A percentile compares a stretch with the other conserved stretches of the same genome.
Evolutionary conservation across 2,329 filamentous ascomycete species (phyloP).

Genomic region (Lasiodiplodia citricola): DNA sequence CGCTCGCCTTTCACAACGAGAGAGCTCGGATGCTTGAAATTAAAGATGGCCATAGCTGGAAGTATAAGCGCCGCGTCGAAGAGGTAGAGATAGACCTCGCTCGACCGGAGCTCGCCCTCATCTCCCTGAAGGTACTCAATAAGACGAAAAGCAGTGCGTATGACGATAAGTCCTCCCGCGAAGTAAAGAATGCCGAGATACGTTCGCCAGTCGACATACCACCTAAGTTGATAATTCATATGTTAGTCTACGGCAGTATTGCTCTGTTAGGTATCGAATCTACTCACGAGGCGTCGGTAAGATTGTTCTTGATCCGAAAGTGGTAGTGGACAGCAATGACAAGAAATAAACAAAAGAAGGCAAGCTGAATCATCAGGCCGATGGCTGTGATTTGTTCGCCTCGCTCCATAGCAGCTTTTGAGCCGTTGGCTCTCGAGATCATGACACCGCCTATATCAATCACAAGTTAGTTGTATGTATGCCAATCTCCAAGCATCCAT

Average conservation of each 20-base stretch:
- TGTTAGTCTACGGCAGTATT: no score
- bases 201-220: constrained; percentile 32
- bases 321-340: constrained; percentile 39
- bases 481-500: background rate
- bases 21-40: constrained; percentile 29
- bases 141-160: constrained; percentile 56
- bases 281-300: constrained; percentile 25
- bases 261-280: no score
- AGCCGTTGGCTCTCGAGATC: background rate
- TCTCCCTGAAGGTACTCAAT: constrained; percentile 55
- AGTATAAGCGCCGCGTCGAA: constrained; percentile 56
- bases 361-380: constrained; percentile 57
- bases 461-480: background rate
- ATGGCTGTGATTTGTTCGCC: constrained; percentile 54
- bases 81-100: constrained; percentile 54
- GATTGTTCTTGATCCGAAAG: constrained; percentile 30
- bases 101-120: constrained; percentile 49
- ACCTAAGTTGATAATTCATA: no score
- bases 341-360: constrained; percentile 58
- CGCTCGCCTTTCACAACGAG: background rate
- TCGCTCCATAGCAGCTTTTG: background rate
- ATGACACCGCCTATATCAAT: background rate
- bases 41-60: constrained; percentile 48
- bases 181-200: constrained; percentile 52
- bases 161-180: constrained; percentile 52